These are phyloP conservation scores for Phaseolus coccineus DNA, from an alignment of 331 rosid genomes.

Conservation along the genomic window DNA sequence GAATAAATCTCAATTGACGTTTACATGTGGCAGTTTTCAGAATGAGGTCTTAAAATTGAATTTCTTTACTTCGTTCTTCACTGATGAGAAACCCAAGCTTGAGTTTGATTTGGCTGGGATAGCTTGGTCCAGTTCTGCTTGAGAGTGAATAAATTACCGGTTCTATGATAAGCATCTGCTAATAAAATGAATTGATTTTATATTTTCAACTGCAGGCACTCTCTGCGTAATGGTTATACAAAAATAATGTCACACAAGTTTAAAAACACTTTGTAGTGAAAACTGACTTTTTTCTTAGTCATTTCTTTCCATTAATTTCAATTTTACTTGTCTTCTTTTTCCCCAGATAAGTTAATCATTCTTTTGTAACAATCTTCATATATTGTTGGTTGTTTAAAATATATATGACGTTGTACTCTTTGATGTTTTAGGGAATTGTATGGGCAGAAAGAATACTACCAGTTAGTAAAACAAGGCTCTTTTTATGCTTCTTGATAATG, in stretches of 20 bases:
- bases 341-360: not conserved
- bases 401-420: not conserved
- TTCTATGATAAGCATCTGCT: not conserved
- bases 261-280: not conserved
- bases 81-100: too few species aligned
- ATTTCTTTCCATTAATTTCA: not conserved
- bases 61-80: too few species aligned
- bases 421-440: conserved; percentile 64
- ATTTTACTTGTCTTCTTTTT: not conserved
- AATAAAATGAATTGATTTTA: not conserved
- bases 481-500: conserved; percentile 33
- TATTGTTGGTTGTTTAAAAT: not conserved
- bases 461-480: conserved; percentile 35
- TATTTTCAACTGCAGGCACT: not conserved
- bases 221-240: not conserved
- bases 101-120: not conserved
- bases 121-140: not conserved
- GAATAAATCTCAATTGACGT: too few species aligned
- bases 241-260: not conserved
- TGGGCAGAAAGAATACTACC: conserved; percentile 63
- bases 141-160: not conserved
- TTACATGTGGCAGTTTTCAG: too few species aligned
- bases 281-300: not conserved
- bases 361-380: not conserved
- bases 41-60: too few species aligned